These are phyloP conservation scores for Penicillium fuscoglaucum DNA, from an alignment of 2,329 filamentous ascomycete species.

Conservation along the genomic window DNA sequence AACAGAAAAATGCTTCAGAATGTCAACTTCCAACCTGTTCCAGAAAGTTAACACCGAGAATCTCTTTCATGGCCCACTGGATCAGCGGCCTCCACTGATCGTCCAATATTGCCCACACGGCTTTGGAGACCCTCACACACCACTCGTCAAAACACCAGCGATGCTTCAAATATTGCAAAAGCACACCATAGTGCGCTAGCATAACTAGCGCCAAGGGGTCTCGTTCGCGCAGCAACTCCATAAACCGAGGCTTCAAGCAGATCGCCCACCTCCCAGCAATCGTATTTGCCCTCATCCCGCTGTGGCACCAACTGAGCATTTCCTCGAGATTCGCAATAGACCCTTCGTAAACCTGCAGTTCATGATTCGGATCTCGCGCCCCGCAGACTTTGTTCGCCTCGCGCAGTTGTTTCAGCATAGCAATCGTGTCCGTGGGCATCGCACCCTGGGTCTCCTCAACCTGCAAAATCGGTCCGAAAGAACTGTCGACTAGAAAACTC, in stretches of 20 bases:
- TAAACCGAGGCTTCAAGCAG: constrained; percentile 33
- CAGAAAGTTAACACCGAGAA: constrained; percentile 29
- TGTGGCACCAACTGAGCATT: constrained; percentile 27
- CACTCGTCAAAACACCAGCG: constrained; percentile 69
- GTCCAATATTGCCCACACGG: constrained; percentile 48
- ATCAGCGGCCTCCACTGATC: constrained; percentile 34
- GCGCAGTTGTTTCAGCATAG: constrained; percentile 25
- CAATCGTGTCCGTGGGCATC: constrained; percentile 24
- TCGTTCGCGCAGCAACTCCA: constrained; percentile 41
- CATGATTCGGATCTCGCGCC: constrained; percentile 23
- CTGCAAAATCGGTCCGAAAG: constrained; percentile 32
- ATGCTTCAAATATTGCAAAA: constrained; percentile 60
- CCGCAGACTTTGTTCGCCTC: constrained; percentile 31
- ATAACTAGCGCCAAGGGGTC: constrained; percentile 53
- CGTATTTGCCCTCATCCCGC: constrained; percentile 56
- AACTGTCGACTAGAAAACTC: constrained; percentile 25
- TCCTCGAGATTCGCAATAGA: constrained; percentile 32
- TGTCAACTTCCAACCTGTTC: constrained; percentile 11
- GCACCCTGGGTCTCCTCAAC: constrained; percentile 24
- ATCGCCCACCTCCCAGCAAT: constrained; percentile 42
- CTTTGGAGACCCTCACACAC: constrained; percentile 64
- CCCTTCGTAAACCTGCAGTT: constrained; percentile 24
- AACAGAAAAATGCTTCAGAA: neutral
- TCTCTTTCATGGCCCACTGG: constrained; percentile 34
- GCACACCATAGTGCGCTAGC: constrained; percentile 60